phyloP scores from a whole-genome alignment of 179 eudicot species.

The Drosera spatulata region DNA sequence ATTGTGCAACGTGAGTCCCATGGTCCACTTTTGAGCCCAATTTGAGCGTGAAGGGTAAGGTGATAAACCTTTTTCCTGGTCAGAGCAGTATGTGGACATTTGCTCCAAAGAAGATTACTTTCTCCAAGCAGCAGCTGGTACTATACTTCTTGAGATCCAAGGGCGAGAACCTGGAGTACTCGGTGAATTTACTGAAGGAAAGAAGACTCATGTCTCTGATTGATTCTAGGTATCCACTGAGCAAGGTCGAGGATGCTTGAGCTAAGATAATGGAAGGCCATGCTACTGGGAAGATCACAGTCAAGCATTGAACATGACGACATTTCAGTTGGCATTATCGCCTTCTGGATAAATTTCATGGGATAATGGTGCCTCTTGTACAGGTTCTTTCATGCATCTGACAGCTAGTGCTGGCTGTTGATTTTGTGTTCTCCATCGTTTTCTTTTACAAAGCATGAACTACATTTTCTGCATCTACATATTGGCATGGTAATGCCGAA shows the following conservation, averaged over 20 bases:
- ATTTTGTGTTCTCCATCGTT: too few species aligned
- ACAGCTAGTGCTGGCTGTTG: too few species aligned
- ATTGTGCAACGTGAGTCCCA: conserved; percentile 30
- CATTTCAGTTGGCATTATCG: neutral
- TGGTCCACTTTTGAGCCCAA: conserved; percentile 50
- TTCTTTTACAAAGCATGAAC: too few species aligned
- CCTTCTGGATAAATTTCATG: too few species aligned
- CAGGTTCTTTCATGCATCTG: too few species aligned
- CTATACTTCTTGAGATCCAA: conserved; percentile 29
- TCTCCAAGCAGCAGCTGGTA: conserved; percentile 44
- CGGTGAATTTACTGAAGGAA: conserved; percentile 46
- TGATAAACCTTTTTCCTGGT: conserved; percentile 41
- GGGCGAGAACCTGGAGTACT: conserved; percentile 28
- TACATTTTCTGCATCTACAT: too few species aligned
- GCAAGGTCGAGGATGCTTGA: conserved; percentile 61
- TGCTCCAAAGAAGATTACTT: conserved; percentile 34
- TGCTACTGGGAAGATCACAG: conserved; percentile 56
- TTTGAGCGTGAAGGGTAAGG: conserved; percentile 38
- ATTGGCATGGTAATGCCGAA: too few species aligned
- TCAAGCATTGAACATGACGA: conserved; percentile 15
- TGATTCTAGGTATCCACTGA: conserved; percentile 44
- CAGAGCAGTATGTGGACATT: conserved; percentile 27
- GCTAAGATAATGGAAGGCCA: conserved; percentile 49
- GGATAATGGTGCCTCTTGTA: too few species aligned
- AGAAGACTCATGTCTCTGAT: conserved; percentile 45